Evolutionary conservation across 2,329 filamentous ascomycete species (phyloP), one percentile per base, ranked within the genome.

Genomic region (Aspergillus ruber): DNA sequence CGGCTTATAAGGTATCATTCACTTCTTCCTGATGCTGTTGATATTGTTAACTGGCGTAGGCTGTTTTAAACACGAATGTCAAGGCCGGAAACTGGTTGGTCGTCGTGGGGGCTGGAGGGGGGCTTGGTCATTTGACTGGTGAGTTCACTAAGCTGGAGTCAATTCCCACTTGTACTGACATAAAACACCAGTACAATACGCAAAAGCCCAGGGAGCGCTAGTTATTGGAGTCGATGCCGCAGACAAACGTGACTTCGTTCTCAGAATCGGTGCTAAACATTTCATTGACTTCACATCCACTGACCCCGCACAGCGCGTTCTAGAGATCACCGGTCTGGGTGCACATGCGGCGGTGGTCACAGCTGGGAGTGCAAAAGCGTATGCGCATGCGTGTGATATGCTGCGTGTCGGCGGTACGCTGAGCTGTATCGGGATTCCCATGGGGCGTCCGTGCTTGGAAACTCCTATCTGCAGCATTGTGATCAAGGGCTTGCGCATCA

Each of bases 51-150:
- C 15, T 35, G 33, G 10, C 48, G 13, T 40, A 72, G 68, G 69
- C 72, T 9, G 67, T 74, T 15, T 54, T 68, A 35, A 74, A 73
- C 52, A 56, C 70, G 6, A 65, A 68, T 33, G 49, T 73, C 43
- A 63, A 66, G 40, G 53, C 63, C 10, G 70, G 70, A 10, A 59
- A 71, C 32, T 71, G 65, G 66, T 54, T 74, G 23, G 68, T 70
- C 2, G 71, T 74, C 10, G 64, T 74, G n/a, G 72, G 72, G 8
- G 72, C 72, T 12, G 72, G 69, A 32, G 72, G 72, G 40, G 72
- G 72, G 5, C 58, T 74, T n/a, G 72, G 72, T 2, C 68, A 74
- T 54, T 62, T 73, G 32, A 71, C 71, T 47, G 67, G 69, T 71
- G 49, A 39, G 63, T 50, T 6, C 27, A 2, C 10, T 17, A 23